Base-by-base conservation (phyloP, 768 basidiomycete species). In the Trametes cinnabarina region DNA sequence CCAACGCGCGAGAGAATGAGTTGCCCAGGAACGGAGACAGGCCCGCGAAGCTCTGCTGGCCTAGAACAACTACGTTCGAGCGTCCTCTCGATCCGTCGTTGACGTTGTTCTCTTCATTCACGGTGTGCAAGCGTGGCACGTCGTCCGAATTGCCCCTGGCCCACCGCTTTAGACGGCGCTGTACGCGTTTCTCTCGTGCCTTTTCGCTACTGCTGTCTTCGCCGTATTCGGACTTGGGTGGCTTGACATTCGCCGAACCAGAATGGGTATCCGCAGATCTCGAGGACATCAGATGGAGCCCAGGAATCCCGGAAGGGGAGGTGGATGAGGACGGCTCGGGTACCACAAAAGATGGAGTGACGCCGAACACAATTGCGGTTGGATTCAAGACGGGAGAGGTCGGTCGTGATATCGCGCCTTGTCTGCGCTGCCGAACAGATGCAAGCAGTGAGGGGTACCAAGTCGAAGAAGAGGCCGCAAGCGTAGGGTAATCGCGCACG, bases 291-390 rank as follows among this genome's bases (percentile, higher is more conserved):
- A 82, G 63, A 60, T 73, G 78, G 51, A 84, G 58, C 34, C 75
- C 73, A 14, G 66, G 74, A 4, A 60, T 44, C 35, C 66, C 65
- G 1, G 66, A 43, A 22, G 68, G 69, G 15, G 76, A 65, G 2
- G 72, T 59, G 23, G 68, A 56, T 5, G 64, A 43, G 2, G 70
- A 35, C 65, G 72, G 47, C 65, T 68, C 62, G 10, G 82, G 74
- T n/a, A 82, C 79, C 14, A 83, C 74, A n/a, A 93, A 73, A 3
- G 90, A 75, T 25, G 94, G 92, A 0, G 88, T 86, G 66, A 92
- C 84, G n/a, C 93, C 92, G 65, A 96, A 90, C 17, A 97, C 78
- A 46, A 97, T 92, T 8, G 87, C 83, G 64, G 87, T 90, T 3
- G 93, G 91, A 66, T 84, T 84, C 34, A 72, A 63, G 12, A 85